These are phyloP conservation scores for Zymoseptoria ardabiliae DNA, from an alignment of 2,329 filamentous ascomycete species.

Conservation along the genomic window DNA sequence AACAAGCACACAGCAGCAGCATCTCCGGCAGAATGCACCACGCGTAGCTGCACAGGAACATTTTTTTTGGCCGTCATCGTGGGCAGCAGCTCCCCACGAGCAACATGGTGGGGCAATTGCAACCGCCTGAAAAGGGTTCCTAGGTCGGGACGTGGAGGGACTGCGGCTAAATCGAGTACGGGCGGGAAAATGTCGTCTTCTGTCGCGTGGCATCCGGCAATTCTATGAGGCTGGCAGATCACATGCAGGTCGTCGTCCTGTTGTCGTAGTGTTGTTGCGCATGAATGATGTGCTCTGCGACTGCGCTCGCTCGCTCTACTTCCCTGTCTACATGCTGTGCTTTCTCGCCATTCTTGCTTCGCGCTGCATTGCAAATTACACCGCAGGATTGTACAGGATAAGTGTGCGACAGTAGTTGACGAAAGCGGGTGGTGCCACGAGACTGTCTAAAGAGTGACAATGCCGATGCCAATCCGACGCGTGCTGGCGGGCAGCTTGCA, in stretches of 20 bases:
- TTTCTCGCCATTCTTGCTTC: background rate
- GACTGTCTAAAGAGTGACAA: too few relatives aligned
- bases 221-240: background rate
- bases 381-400: too few relatives aligned
- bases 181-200: background rate
- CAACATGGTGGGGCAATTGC: background rate
- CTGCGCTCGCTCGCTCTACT: background rate
- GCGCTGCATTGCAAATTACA: too few relatives aligned
- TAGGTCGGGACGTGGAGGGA: background rate
- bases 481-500: too few relatives aligned
- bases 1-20: constrained; percentile 1
- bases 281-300: background rate
- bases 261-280: background rate
- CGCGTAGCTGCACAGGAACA: background rate
- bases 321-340: background rate
- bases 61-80: constrained; percentile 6
- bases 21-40: constrained; percentile 10
- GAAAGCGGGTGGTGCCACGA: too few relatives aligned
- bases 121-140: background rate
- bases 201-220: background rate
- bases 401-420: too few relatives aligned
- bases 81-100: background rate
- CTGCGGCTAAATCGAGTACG: background rate
- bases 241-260: background rate
- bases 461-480: too few relatives aligned